phyloP scores from a whole-genome alignment of 2,329 filamentous ascomycete genomes.

The Periconia sp. region DNA sequence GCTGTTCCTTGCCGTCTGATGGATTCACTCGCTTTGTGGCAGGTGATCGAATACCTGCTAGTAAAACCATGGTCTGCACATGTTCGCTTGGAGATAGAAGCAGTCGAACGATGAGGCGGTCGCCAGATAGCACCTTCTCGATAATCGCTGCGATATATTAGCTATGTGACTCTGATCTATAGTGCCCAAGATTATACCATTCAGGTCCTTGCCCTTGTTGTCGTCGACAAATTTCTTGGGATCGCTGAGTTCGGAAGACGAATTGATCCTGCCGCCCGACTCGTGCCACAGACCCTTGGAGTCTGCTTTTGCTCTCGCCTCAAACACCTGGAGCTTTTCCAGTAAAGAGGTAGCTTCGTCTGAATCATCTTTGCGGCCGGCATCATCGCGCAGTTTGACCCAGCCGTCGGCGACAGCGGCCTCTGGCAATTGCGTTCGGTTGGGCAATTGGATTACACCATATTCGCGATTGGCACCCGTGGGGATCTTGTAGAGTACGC shows the following conservation, averaged over 20 bases:
- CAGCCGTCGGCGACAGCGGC: constrained; percentile 86
- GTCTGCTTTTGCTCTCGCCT: constrained; percentile 78
- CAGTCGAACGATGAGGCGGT: constrained; percentile 85
- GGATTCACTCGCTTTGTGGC: constrained; percentile 84
- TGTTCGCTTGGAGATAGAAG: constrained; percentile 83
- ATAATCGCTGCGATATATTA: constrained; percentile 62
- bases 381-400: constrained; percentile 92
- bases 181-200: constrained; percentile 56
- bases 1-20: constrained; percentile 78
- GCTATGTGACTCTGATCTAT: constrained; percentile 1
- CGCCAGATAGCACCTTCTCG: constrained; percentile 89
- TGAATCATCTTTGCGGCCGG: constrained; percentile 86
- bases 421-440: constrained; percentile 75
- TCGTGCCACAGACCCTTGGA: constrained; percentile 82
- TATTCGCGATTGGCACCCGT: constrained; percentile 82
- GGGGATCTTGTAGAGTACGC: constrained; percentile 85
- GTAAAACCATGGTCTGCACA: constrained; percentile 82
- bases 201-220: constrained; percentile 84
- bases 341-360: constrained; percentile 74
- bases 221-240: constrained; percentile 77
- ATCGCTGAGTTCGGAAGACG: constrained; percentile 80
- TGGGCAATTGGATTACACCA: constrained; percentile 76
- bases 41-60: constrained; percentile 88
- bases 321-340: constrained; percentile 77
- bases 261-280: constrained; percentile 70